Conservation (phyloP, 306 rosid species). For the Pueraria montana region DNA sequence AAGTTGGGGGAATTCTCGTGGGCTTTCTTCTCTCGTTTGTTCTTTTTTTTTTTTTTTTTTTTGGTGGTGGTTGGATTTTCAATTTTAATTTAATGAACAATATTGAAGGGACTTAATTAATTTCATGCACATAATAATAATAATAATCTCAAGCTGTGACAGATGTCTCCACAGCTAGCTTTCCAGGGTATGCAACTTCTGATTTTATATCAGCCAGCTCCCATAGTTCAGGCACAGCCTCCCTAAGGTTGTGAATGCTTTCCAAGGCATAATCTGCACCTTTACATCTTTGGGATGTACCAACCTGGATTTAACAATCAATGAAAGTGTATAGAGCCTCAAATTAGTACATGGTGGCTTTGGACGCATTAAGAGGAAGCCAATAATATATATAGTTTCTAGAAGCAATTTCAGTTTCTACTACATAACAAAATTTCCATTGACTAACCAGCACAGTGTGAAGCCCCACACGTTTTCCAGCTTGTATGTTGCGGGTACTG, state of each 20-base stretch:
- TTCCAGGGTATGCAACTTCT: constrained; percentile 76
- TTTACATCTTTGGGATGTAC: constrained; percentile 82
- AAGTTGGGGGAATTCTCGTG: constrained; percentile 45
- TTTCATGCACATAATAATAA: neutral
- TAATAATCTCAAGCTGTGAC: constrained; percentile 76
- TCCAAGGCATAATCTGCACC: constrained; percentile 97
- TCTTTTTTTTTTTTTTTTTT: neutral
- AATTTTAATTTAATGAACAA: constrained; percentile 23
- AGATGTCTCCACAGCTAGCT: constrained; percentile 83
- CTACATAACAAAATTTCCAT: constrained; percentile 33
- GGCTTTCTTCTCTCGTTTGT: neutral
- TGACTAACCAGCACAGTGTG: constrained; percentile 88
- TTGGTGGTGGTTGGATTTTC: neutral
- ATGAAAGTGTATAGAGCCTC: constrained; percentile 7
- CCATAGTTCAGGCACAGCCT: constrained; percentile 90
- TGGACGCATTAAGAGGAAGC: neutral
- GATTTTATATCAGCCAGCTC: constrained; percentile 78
- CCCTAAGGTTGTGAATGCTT: constrained; percentile 93
- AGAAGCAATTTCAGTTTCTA: neutral
- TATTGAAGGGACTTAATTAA: neutral
- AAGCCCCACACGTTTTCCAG: constrained; percentile 93
- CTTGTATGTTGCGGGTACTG: constrained; percentile 89
- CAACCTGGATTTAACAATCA: constrained; percentile 63
- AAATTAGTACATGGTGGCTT: constrained; percentile 30
- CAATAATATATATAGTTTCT: constrained; percentile 22